Conservation (phyloP, 1,139 yeast genomes). For the Eremothecium coryli region DNA sequence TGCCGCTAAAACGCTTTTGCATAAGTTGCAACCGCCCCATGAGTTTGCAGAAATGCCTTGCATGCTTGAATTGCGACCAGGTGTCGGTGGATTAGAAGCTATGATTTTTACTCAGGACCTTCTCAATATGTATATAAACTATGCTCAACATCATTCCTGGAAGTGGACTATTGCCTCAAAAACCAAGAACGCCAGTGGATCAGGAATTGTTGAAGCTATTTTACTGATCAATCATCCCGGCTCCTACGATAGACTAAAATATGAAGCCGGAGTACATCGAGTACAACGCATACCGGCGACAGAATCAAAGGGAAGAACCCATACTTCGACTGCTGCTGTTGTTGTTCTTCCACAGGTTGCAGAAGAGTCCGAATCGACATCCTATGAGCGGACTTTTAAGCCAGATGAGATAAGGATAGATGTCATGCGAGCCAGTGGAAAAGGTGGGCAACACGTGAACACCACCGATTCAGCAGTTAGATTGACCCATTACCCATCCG, state of each 20-base stretch:
- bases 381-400: constrained; percentile 66
- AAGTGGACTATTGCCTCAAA: constrained; percentile 49
- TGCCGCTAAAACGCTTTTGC: constrained; percentile 41
- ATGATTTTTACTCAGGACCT: constrained; percentile 75
- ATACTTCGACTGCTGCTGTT: constrained; percentile 93
- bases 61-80: constrained; percentile 80
- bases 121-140: constrained; percentile 69
- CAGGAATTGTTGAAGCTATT: constrained; percentile 71
- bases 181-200: constrained; percentile 46
- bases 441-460: constrained; percentile 98
- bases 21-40: constrained; percentile 62
- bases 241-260: constrained; percentile 60
- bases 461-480: constrained; percentile 97
- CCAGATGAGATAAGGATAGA: constrained; percentile 88
- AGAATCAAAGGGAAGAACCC: constrained; percentile 87
- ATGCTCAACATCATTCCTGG: constrained; percentile 63
- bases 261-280: constrained; percentile 93
- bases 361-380: constrained; percentile 40
- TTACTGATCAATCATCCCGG: constrained; percentile 67
- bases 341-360: constrained; percentile 83
- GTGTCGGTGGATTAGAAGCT: constrained; percentile 95
- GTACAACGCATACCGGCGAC: constrained; percentile 93
- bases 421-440: constrained; percentile 94
- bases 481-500: constrained; percentile 85
- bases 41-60: constrained; percentile 72